Base-by-base conservation (phyloP, 2,329 filamentous ascomycete species). In the Ophiocordyceps camponoti-saundersi region DNA sequence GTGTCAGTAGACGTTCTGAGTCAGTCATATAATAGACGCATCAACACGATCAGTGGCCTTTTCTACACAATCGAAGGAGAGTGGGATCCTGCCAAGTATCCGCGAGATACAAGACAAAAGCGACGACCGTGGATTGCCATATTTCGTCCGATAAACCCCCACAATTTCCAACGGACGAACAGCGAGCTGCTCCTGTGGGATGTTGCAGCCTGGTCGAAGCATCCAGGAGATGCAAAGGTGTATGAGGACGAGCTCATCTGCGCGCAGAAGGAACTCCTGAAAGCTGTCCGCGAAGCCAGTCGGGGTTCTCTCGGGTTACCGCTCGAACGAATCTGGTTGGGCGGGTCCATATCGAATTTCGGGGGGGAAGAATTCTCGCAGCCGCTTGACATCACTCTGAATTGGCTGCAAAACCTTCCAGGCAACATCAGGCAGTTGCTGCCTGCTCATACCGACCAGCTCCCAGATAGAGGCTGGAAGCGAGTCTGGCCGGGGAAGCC, bases 111-210 rank as follows among this genome's bases (percentile, higher is more conserved):
- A 2, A 51, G 53, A 16, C 55, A 52, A 10, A 48, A 51, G 30
- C 64, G 67, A 11, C 65, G 69, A 42, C 70, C 75, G 0, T 79
- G 74, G 73, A 51, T 77, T 32, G 70, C 61, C 0, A 53, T 73
- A 15, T 66, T 68, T 48, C 66, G 75, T 12, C 66, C 70, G 0
- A 53, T 59, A 5, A 58, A 69, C n/a, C 58, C 63, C 1, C 61
- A 68, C 47, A 15, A 11, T 7, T 8, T 39, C 5, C 10, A 47
- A 21, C 68, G 60, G 55, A 51, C 2, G 0, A 45, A 46, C 2
- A 62, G 64, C 2, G 73, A 79, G 52, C 52, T 79, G 13, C 59
- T 79, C 6, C 72, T 79, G 39, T 77, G 73, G 73, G 75, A 79
- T 50, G 48, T 61, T 2, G 52, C 56, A 1, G 59, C 62, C 8